phyloP scores from a whole-genome alignment of 805 yeast species.

The Jamesozyma piceae region DNA sequence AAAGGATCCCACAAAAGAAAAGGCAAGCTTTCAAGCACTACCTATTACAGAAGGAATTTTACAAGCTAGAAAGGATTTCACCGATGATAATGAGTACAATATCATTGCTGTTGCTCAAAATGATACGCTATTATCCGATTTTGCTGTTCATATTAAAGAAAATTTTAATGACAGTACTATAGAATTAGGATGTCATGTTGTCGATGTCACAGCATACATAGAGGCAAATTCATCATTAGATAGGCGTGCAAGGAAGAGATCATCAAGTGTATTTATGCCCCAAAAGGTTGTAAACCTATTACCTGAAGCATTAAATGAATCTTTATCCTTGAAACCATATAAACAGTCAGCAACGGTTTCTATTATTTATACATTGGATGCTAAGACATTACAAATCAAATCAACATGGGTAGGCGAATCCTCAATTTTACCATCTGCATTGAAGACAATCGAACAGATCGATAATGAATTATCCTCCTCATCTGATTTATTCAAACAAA shows the following conservation, averaged over 20 bases:
- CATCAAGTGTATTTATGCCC: conserved; percentile 79
- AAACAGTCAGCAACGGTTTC: conserved; percentile 60
- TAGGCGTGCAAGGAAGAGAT: conserved; percentile 82
- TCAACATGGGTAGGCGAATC: conserved; percentile 73
- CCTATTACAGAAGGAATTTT: conserved; percentile 16
- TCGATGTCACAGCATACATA: conserved; percentile 67
- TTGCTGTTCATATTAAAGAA: conserved; percentile 68
- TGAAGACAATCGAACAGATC: conserved; percentile 15
- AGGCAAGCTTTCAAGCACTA: conserved; percentile 18
- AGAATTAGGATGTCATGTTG: conserved; percentile 77
- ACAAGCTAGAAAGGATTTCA: conserved; percentile 15
- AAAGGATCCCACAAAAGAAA: conserved; percentile 25
- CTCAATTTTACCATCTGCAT: conserved; percentile 47
- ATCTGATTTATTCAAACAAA: conserved; percentile 7
- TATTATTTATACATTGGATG: conserved; percentile 71
- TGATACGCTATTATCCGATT: conserved; percentile 43
- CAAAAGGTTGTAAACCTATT: conserved; percentile 59
- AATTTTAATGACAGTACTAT: conserved; percentile 37
- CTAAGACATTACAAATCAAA: conserved; percentile 59
- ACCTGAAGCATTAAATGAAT: conserved; percentile 54
- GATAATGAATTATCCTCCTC: conserved; percentile 12
- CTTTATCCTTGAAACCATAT: conserved; percentile 52
- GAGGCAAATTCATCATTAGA: conserved; percentile 71
- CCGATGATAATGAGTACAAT: conserved; percentile 18
- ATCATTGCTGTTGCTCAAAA: conserved; percentile 30